These are phyloP conservation scores for Epichloe sylvatica DNA, from an alignment of 2,329 filamentous ascomycete species.

Conservation along the genomic window DNA sequence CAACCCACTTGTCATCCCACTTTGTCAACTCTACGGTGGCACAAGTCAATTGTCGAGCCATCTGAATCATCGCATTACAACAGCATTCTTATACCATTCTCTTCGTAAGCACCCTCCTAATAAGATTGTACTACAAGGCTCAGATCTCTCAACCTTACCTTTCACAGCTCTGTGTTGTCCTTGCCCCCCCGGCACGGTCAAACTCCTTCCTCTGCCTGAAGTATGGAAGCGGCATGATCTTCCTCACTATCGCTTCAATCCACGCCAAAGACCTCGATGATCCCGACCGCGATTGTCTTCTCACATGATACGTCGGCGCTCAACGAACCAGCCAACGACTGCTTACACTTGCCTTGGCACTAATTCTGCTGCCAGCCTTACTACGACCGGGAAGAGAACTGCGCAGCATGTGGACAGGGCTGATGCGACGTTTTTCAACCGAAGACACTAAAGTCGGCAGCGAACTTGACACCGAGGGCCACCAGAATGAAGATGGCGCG, in stretches of 20 bases:
- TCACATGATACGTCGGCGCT: not conserved
- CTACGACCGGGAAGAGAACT: slow-evolving; percentile 10
- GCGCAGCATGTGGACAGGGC: slow-evolving; percentile 39
- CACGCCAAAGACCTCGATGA: not conserved
- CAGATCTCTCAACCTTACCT: not conserved
- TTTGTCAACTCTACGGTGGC: no score
- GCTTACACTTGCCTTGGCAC: not conserved
- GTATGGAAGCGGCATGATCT: not conserved
- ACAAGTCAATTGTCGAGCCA: no score
- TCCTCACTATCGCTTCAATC: slow-evolving; percentile 1
- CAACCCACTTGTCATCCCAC: no score
- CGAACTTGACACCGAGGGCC: slow-evolving; percentile 13
- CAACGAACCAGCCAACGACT: not conserved
- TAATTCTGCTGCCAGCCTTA: not conserved
- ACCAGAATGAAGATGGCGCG: slow-evolving; percentile 30
- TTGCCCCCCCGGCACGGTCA: not conserved
- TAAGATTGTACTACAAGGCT: no score
- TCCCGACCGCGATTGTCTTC: not conserved
- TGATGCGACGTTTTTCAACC: slow-evolving; percentile 53
- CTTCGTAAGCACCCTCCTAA: no score
- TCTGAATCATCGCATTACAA: no score
- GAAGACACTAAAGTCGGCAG: slow-evolving; percentile 24
- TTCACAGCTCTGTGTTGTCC: not conserved
- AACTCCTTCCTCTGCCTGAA: not conserved
- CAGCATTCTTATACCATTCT: no score